Evolutionary conservation across 805 yeast species (phyloP), one percentile per base, ranked within the genome.

Genomic region (Suhomyces prunicola): DNA sequence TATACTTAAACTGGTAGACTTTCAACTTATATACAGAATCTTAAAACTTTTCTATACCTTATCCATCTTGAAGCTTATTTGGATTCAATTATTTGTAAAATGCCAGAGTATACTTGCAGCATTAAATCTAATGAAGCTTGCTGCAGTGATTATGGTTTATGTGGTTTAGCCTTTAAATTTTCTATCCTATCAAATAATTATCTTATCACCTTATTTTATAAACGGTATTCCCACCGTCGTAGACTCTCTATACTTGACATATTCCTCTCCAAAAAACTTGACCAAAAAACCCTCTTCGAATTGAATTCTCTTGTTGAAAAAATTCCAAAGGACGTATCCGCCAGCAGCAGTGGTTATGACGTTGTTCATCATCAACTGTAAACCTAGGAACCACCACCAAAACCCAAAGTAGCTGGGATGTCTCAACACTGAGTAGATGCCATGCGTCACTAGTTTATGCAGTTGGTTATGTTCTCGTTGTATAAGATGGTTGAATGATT

Each of bases 341-440:
- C 91, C 94, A 0, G 78, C 72, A 1, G 75, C 47, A 2, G 81
- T 61, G 1, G 90, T 77, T 0, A 90, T 46, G 6, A 88, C 84
- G 69, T 91, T 94, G 45, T 83, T 69, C 53, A 93, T 68, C 54
- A 86, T 57, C 46, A 94, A 23, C 65, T 93, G 96, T 1, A 90
- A 77, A 0, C 97, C 97, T 3, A 92, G 58, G 12, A 96, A 93
- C 97, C 98, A 94, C 82, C 90, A 84, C 64, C 84, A 92, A 67
- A 88, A 94, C 0, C 97, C 99, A 41, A 84, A 79, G 69, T 94
- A 94, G 47, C 96, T 86, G 6, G 99, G 99, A 67, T 94, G 99
- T 55, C 99, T 77, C 13, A 82, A 70, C 24, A 69, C 57, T 1
- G 75, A 53, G 67, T 93, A 94, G 3, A 93, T 72, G 0, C 97